phyloP scores from a whole-genome alignment of 2,329 filamentous ascomycete species.

The Microascus cirrosus region DNA sequence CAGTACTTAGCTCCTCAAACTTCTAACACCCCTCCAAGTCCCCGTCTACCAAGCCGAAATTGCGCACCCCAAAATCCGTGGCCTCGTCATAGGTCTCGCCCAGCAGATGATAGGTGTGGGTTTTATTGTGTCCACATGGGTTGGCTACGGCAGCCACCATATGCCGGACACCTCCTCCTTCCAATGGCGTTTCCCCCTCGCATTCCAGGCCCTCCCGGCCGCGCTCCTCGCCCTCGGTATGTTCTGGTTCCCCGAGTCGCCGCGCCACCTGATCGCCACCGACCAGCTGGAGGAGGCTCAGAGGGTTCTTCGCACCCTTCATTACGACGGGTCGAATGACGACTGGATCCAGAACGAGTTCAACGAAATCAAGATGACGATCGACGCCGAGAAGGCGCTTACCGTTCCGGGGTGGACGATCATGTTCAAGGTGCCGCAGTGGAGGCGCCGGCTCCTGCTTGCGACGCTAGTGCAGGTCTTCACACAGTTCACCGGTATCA shows the following conservation, averaged over 20 bases:
- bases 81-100: constrained; percentile 39
- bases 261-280: constrained; percentile 38
- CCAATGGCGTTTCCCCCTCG: constrained; percentile 55
- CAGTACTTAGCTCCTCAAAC: not conserved
- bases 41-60: constrained; percentile 50
- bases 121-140: constrained; percentile 40
- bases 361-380: constrained; percentile 1
- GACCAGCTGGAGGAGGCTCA: not conserved
- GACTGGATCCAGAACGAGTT: not conserved
- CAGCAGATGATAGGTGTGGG: constrained; percentile 43
- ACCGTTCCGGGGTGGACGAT: constrained; percentile 21
- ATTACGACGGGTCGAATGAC: not conserved
- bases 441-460: constrained; percentile 45
- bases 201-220: constrained; percentile 30
- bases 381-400: constrained; percentile 20
- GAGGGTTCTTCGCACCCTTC: not conserved
- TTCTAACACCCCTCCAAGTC: constrained; percentile 16
- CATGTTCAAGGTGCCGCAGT: constrained; percentile 1
- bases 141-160: constrained; percentile 18
- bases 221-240: constrained; percentile 48
- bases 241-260: constrained; percentile 52
- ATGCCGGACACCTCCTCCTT: constrained; percentile 29
- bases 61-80: constrained; percentile 37
- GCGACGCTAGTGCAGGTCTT: constrained; percentile 60
- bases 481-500: constrained; percentile 68